Evolutionary conservation across 2,329 filamentous ascomycete species (phyloP), one percentile per base, ranked within the genome.

Genomic region (Phoma sp.): DNA sequence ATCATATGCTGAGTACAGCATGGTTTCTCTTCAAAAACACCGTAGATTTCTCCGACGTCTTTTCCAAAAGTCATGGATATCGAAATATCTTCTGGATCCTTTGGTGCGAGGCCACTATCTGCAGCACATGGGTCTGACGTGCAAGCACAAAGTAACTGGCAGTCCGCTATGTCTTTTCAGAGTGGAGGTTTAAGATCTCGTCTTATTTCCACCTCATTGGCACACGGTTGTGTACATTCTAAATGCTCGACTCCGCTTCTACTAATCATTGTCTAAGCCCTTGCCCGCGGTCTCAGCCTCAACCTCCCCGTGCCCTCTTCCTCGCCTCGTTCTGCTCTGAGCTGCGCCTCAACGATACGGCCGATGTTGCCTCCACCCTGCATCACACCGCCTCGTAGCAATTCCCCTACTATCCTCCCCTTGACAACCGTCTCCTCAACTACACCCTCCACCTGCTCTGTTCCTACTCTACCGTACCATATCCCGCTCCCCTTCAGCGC

Each of bases 391-490:
- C 91, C 91, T 56, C 91, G 78, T 59, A 92, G 91, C 68, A 91
- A 77, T 56, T 92, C 88, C 23, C 78, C 79, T 25, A 95, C 84
- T 0, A 95, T 82, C 25, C 80, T 84, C 0, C 91, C 90, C 20
- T 80, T 79, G 6, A 86, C 37, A 1, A 95, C 76, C 5, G 91
- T 93, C 78, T 92, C 87, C 17, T 80, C 76, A 5, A 95, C 81
- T 39, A 95, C 84, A 0, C 90, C 91, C 68, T 92, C 88, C 0
- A 93, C 89, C 70, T 93, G 84, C 67, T 81, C 83, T 3, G 90
- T 88, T 61, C 89, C 88, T 1, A 95, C 87, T 33, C 91, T 78
- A 0, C 91, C 91, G 72, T 95, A 95, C 91, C 91, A 95, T 2
- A 95, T 83, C 1, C 90, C 90, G 65, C 84, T 84, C 0, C 90